Evolutionary conservation across 164 flowering plant species (phyloP).

Genomic region (Aristolochia contorta): DNA sequence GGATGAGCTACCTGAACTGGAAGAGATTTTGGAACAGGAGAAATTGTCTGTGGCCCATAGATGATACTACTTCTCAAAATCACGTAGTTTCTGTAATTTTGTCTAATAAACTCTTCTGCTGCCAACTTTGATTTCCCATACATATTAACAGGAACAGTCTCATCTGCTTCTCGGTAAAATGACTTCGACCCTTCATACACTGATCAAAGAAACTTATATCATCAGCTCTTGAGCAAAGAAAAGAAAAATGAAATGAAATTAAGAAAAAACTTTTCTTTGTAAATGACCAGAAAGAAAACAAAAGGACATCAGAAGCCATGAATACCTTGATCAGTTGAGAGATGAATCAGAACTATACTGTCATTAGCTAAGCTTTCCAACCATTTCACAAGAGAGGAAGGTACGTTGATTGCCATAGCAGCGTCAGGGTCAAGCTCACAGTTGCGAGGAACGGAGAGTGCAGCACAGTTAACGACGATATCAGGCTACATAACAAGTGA

Average conservation of each 20-base stretch:
- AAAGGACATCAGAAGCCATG: background rate
- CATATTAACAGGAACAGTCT: conserved; percentile 68
- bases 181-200: conserved; percentile 92
- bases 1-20: conserved; percentile 67
- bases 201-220: conserved; percentile 20
- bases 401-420: conserved; percentile 78
- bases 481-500: conserved; percentile 50
- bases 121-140: conserved; percentile 88
- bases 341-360: conserved; percentile 55
- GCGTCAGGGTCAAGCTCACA: conserved; percentile 68
- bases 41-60: conserved; percentile 72
- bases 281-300: background rate
- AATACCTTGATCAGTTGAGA: conserved; percentile 93
- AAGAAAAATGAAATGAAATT: background rate
- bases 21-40: conserved; percentile 80
- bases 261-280: background rate
- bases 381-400: conserved; percentile 74
- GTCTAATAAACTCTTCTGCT: conserved; percentile 61
- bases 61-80: conserved; percentile 95
- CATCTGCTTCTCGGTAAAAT: conserved; percentile 91
- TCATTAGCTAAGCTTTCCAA: conserved; percentile 37
- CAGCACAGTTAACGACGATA: conserved; percentile 88
- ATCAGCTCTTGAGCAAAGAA: background rate
- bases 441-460: conserved; percentile 74
- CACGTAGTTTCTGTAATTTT: conserved; percentile 60